These are phyloP conservation scores for Artemisia annua DNA, from an alignment of 129 eudicot species.

Conservation along the genomic window DNA sequence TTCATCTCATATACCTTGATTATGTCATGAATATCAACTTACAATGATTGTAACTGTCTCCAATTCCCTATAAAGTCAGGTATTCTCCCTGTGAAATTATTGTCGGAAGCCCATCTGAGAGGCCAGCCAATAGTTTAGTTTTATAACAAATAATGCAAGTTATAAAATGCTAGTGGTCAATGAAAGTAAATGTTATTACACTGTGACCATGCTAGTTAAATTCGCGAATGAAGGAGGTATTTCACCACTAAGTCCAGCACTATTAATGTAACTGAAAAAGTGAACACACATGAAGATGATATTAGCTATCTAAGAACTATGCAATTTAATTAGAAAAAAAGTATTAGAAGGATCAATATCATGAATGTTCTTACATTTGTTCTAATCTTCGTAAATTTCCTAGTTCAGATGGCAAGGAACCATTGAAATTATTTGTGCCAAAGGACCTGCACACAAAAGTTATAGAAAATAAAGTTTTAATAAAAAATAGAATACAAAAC, in stretches of 20 bases:
- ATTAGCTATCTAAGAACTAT: neutral
- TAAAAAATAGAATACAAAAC: conserved; percentile 12
- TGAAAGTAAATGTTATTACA: conserved; percentile 48
- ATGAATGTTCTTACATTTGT: conserved; percentile 54
- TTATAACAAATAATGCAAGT: neutral
- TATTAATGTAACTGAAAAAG: conserved; percentile 62
- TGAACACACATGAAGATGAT: conserved; percentile 8
- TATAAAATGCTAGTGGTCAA: neutral
- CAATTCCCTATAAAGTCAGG: conserved; percentile 77
- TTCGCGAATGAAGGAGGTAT: conserved; percentile 72
- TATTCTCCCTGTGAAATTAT: conserved; percentile 59
- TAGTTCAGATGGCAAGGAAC: conserved; percentile 67
- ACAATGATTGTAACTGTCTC: conserved; percentile 53
- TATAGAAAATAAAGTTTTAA: no score
- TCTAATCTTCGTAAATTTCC: conserved; percentile 50
- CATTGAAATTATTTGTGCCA: conserved; percentile 64
- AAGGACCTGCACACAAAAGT: conserved; percentile 41
- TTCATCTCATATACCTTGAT: neutral
- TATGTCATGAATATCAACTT: conserved; percentile 13
- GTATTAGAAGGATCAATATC: neutral
- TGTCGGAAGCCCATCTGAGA: conserved; percentile 71
- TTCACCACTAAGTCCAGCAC: conserved; percentile 72
- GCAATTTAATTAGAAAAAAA: no score
- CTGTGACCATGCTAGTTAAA: conserved; percentile 44
- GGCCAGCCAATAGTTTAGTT: neutral